phyloP scores from a whole-genome alignment of 805 yeast genomes.

The Jamesozyma jinghongensis region DNA sequence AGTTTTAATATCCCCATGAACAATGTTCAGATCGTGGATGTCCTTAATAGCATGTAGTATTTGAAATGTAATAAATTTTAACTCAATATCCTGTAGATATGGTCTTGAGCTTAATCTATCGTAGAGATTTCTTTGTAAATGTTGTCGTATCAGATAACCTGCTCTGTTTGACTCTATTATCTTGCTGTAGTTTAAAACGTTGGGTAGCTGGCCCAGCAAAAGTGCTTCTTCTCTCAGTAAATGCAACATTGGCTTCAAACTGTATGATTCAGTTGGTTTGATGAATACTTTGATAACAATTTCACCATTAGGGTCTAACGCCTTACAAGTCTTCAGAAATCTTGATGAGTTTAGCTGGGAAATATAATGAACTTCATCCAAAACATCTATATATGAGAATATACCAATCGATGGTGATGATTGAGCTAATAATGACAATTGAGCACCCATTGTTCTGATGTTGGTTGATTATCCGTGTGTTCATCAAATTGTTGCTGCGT shows the following conservation, averaged over 20 bases:
- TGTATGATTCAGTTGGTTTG: slow-evolving; percentile 43
- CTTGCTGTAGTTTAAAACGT: slow-evolving; percentile 61
- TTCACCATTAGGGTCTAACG: slow-evolving; percentile 62
- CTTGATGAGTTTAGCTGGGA: slow-evolving; percentile 71
- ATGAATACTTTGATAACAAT: slow-evolving; percentile 74
- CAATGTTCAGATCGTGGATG: slow-evolving; percentile 53
- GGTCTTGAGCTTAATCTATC: slow-evolving; percentile 85
- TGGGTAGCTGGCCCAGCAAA: slow-evolving; percentile 42
- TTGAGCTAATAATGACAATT: slow-evolving; percentile 77
- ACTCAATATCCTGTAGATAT: slow-evolving; percentile 70
- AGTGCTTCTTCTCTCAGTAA: slow-evolving; percentile 28
- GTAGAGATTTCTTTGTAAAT: slow-evolving; percentile 68
- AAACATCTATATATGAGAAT: slow-evolving; percentile 78
- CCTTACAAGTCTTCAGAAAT: slow-evolving; percentile 78
- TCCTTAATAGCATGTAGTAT: slow-evolving; percentile 51
- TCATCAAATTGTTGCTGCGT: too few relatives aligned
- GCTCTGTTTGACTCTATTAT: slow-evolving; percentile 86
- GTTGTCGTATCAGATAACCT: slow-evolving; percentile 80
- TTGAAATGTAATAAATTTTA: slow-evolving; percentile 79
- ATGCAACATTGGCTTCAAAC: slow-evolving; percentile 21
- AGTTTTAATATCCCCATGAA: slow-evolving; percentile 86
- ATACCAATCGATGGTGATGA: slow-evolving; percentile 87
- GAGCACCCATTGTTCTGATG: slow-evolving; percentile 75
- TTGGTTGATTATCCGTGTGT: too few relatives aligned
- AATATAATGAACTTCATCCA: slow-evolving; percentile 65